phyloP scores from a whole-genome alignment of 306 rosid genomes.

The Sechiopsis laciniata region DNA sequence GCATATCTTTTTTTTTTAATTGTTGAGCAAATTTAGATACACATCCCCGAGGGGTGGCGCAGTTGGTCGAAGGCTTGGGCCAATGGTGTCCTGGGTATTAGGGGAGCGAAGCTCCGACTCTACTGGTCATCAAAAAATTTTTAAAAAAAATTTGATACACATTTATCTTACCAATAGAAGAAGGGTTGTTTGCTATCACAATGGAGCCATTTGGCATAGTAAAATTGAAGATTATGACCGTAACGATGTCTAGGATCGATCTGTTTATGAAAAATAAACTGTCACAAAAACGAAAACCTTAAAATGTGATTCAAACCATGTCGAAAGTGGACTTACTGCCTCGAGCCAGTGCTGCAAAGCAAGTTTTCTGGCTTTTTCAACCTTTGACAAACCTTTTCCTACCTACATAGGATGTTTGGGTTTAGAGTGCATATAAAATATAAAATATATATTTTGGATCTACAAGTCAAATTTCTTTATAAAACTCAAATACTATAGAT shows the following conservation, averaged over 20 bases:
- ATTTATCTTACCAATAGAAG: constrained; percentile 87
- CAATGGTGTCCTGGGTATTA: too few species aligned
- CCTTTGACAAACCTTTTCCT: constrained; percentile 84
- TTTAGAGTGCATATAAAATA: too few species aligned
- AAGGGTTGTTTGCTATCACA: constrained; percentile 74
- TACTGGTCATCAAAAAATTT: too few species aligned
- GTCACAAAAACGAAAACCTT: constrained; percentile 15
- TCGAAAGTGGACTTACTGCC: constrained; percentile 53
- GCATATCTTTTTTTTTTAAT: too few species aligned
- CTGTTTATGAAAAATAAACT: constrained; percentile 32
- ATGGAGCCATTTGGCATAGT: constrained; percentile 70
- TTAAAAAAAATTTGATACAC: too few species aligned
- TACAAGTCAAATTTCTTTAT: not conserved
- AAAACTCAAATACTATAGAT: not conserved
- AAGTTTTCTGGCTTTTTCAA: constrained; percentile 67
- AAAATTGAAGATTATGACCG: constrained; percentile 87
- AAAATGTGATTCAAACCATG: constrained; percentile 13
- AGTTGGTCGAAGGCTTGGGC: too few species aligned
- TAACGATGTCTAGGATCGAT: constrained; percentile 96
- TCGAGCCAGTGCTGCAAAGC: constrained; percentile 93
- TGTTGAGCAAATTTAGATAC: not conserved
- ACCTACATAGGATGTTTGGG: constrained; percentile 39
- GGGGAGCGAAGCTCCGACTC: too few species aligned
- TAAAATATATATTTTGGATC: too few species aligned
- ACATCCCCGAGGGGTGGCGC: not conserved